Evolutionary conservation across 768 basidiomycete species (phyloP).

Genomic region (Phaffia tasmanica): DNA sequence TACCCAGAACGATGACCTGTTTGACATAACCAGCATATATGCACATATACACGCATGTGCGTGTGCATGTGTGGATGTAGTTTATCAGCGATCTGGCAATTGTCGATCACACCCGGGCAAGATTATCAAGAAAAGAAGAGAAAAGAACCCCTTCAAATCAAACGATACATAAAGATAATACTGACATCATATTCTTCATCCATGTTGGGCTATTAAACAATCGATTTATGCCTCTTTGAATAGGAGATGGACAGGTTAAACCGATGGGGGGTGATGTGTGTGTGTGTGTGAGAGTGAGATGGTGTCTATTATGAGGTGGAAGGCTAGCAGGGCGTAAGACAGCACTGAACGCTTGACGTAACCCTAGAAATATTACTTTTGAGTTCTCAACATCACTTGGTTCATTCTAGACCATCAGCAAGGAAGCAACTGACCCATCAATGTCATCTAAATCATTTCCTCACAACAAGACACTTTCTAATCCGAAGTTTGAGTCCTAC

Average conservation of each 20-base stretch:
- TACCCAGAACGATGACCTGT: slow-evolving; percentile 51
- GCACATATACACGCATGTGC: not conserved
- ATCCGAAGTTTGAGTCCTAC: slow-evolving; percentile 78
- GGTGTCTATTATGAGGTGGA: too few relatives aligned
- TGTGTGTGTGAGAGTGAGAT: too few relatives aligned
- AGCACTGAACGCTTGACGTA: too few relatives aligned
- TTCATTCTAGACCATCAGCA: too few relatives aligned
- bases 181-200: slow-evolving; percentile 87
- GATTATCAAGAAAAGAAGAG: slow-evolving; percentile 42
- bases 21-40: slow-evolving; percentile 42
- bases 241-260: too few relatives aligned
- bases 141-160: slow-evolving; percentile 1
- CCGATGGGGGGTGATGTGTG: too few relatives aligned
- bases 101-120: slow-evolving; percentile 31
- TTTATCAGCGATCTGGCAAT: not conserved
- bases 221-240: too few relatives aligned
- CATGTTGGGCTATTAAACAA: slow-evolving; percentile 44
- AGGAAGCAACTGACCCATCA: too few relatives aligned
- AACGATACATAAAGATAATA: not conserved
- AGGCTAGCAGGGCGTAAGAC: too few relatives aligned
- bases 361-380: too few relatives aligned
- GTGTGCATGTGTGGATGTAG: not conserved
- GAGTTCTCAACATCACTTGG: too few relatives aligned
- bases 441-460: slow-evolving; percentile 28
- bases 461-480: slow-evolving; percentile 48